Base-by-base conservation (phyloP, 2,329 filamentous ascomycete genomes). In the Aspergillus thermomutatus region DNA sequence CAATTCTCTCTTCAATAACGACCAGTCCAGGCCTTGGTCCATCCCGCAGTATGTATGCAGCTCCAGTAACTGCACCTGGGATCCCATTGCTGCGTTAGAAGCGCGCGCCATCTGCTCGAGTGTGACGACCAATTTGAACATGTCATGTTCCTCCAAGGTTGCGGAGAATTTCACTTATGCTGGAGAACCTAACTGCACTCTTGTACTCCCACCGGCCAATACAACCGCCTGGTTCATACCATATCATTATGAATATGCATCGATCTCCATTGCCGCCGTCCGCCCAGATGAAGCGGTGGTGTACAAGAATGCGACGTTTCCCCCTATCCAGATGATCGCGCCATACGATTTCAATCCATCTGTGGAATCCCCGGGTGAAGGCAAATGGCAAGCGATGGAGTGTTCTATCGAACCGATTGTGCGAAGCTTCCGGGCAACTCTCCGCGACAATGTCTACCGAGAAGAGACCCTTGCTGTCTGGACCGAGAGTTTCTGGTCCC, bases 61-160 rank as follows among this genome's bases (percentile, higher is more conserved):
- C 11, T 48, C 59, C 0, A 49, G 56, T 2, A 59, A 61, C 21
- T 61, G 59, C 37, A 59, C 56, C 23, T 61, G 59, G 59, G 56
- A 56, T 48, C 56, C 56, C 7, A 37, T 56, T 2, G 40, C 51
- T 3, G 14, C 50, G 1, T 14, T 59, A 10, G 48, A 55, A 34
- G 48, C 43, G 17, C 50, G 43, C 3, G 49, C 59, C 5, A 49
- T 37, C n/a, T 61, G 59, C 40, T 45, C 54, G 2, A 43, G 59
- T 23, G 37, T 61, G n/a, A 56, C 59, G n/a, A 34, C 53, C 7
- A 17, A 25, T 11, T 45, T 60, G n/a, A 9, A 50, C 6, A 34
- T 40, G 34, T 37, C 3, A 2, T 40, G 34, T 27, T 2, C 8
- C 14, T n/a, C 14, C 34, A n/a, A 17, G 11, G 11, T 40, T 17